A percentile compares a stretch with the other conserved stretches of the same genome.
Evolutionary conservation across 257 asterid species (phyloP).

Genomic region (Thymus quinquecostatus): DNA sequence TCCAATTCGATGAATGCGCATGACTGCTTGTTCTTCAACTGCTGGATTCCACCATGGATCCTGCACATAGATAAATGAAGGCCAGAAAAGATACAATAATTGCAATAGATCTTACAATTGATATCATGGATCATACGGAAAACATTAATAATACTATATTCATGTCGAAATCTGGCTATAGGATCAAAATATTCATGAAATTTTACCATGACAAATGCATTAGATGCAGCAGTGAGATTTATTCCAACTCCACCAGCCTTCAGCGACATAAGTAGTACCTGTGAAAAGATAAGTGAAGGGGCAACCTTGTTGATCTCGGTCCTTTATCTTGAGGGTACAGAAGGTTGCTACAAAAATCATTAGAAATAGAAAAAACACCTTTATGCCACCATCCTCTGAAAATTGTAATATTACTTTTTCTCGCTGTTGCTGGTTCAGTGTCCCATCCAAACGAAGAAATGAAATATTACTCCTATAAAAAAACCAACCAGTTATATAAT

Average conservation of each 20-base stretch:
- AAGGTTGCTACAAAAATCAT: neutral
- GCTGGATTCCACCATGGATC: slow-evolving; percentile 99
- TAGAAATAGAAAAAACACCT: slow-evolving; percentile 41
- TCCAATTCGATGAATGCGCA: slow-evolving; percentile 99
- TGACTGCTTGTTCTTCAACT: slow-evolving; percentile 98
- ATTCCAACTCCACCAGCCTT: slow-evolving; percentile 99
- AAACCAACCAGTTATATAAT: slow-evolving; percentile 9
- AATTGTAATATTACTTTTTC: slow-evolving; percentile 86
- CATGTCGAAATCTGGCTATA: neutral
- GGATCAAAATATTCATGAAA: slow-evolving; percentile 16
- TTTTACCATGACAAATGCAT: slow-evolving; percentile 89
- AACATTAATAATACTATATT: neutral
- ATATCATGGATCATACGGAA: neutral
- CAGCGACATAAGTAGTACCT: slow-evolving; percentile 94
- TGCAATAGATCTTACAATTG: slow-evolving; percentile 19
- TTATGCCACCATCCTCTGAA: slow-evolving; percentile 74
- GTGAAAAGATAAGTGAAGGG: slow-evolving; percentile 23
- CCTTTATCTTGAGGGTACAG: neutral
- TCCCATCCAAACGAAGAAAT: slow-evolving; percentile 94
- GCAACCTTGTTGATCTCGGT: neutral
- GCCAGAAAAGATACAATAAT: neutral
- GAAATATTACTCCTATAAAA: slow-evolving; percentile 60
- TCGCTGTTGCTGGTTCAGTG: slow-evolving; percentile 88
- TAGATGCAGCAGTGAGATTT: slow-evolving; percentile 92
- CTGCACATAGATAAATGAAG: slow-evolving; percentile 43